These are phyloP conservation scores for Zizania palustris DNA, from an alignment of 202 grass and related monocot species.

Conservation along the genomic window DNA sequence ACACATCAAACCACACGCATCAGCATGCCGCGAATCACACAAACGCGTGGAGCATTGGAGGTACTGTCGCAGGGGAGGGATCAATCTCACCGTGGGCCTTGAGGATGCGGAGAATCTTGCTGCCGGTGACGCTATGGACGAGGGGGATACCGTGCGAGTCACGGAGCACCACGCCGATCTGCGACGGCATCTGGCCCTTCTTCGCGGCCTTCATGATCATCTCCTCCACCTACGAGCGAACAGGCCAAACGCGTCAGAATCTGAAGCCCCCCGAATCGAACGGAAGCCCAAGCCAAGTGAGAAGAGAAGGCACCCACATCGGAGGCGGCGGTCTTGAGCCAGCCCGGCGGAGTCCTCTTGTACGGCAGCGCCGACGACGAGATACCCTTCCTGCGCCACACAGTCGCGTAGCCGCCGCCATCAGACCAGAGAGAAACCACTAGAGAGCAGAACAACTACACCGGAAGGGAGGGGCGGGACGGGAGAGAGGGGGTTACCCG, in stretches of 20 bases:
- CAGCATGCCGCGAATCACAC: too few relatives aligned
- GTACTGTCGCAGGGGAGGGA: not conserved
- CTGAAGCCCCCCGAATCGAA: not conserved
- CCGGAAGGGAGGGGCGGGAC: too few relatives aligned
- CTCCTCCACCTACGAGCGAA: conserved; percentile 59
- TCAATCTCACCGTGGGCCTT: conserved; percentile 65
- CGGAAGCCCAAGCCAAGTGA: not conserved
- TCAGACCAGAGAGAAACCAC: conserved; percentile 30
- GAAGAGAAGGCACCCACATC: conserved; percentile 40
- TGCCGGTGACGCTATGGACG: conserved; percentile 70
- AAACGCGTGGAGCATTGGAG: not conserved
- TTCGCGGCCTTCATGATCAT: conserved; percentile 66
- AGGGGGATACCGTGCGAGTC: conserved; percentile 79
- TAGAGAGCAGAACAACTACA: not conserved
- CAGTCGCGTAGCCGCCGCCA: conserved; percentile 1
- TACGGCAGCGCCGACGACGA: conserved; percentile 81
- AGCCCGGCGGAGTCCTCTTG: conserved; percentile 65
- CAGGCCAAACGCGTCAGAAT: too few relatives aligned
- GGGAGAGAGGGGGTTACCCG: conserved; percentile 34
- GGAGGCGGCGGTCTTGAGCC: conserved; percentile 59
- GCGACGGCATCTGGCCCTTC: conserved; percentile 83
- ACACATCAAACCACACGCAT: not conserved
- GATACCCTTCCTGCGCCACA: conserved; percentile 66
- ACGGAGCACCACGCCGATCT: conserved; percentile 79
- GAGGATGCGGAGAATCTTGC: conserved; percentile 86